Base-by-base conservation (phyloP, 352 stramenopile genomes). In the Phytopythium boreale region DNA sequence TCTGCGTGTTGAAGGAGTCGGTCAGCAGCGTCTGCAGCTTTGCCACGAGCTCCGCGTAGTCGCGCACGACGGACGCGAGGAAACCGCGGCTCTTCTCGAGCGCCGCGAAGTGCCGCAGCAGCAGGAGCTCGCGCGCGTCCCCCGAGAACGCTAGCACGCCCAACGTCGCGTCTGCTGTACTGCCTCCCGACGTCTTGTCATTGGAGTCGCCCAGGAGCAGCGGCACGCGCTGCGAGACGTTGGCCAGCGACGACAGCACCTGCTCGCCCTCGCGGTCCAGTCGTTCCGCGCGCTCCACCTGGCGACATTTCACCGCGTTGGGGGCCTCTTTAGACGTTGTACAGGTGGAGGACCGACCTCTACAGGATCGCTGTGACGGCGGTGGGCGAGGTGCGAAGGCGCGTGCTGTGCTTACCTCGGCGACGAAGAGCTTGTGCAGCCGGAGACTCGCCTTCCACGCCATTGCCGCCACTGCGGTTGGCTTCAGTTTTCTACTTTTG, bases 61-160 rank as follows among this genome's bases (percentile, higher is more conserved):
- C 79, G 20, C 66, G 63, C 31, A 86, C 39, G 41, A 92, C 86
- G 44, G 82, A 75, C 11, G 59, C 57, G 24, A 92, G 74, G 46
- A 92, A 89, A 24, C 59, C 43, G 12, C 70, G 62, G 67, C 77
- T 88, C 56, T 90, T 91, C 68, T 93, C 82, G 39, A 93, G 65
- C 27, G 80, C 67, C n/a, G 74, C 61, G 66, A 90, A 88, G 59
- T 93, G 84, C 60, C 83, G 84, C 27, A 80, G 71, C 55, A 89
- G 68, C 50, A 93, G 60, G 17, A 83, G 58, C 22, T 61, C 27
- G 17, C 76, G 79, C 17, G 76, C 69, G 47, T 82, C 67, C 49
- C 31, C n/a, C 14, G 67, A 77, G 64, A 69, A 75, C 26, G 51
- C 61, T 24, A 93, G 59, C 26, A 91, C 77, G 8, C 84, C 84